A percentile compares a stretch with the other conserved stretches of the same genome.
Conservation (phyloP, 768 basidiomycete genomes). For the Cystobasidiopsis lactophilus region DNA sequence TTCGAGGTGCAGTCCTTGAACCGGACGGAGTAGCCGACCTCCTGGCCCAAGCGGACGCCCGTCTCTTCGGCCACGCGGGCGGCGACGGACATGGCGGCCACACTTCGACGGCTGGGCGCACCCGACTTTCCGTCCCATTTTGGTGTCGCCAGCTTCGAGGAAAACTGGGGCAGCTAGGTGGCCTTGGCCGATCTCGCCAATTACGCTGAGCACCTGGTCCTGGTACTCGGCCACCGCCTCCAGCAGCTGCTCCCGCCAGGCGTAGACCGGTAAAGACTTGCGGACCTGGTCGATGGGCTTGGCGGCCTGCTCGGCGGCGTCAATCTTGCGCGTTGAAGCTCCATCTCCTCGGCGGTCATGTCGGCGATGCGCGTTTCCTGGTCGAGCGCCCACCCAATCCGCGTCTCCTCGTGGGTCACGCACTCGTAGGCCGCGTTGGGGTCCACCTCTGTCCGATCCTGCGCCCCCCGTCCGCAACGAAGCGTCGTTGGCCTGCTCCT, state of each 20-base stretch:
- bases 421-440: conserved; percentile 63
- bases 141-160: conserved; percentile 87
- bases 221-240: conserved; percentile 76
- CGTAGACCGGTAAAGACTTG: conserved; percentile 77
- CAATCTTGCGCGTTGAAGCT: conserved; percentile 65
- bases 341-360: conserved; percentile 63
- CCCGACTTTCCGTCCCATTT: conserved; percentile 64
- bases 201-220: conserved; percentile 86
- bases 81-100: conserved; percentile 97
- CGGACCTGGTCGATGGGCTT: conserved; percentile 77
- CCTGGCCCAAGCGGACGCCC: conserved; percentile 87
- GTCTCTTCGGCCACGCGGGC: conserved; percentile 98
- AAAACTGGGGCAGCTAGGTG: conserved; percentile 94
- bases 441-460: conserved; percentile 62
- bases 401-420: conserved; percentile 93
- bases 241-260: conserved; percentile 67
- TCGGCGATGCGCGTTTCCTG: conserved; percentile 37
- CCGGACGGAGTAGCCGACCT: conserved; percentile 98
- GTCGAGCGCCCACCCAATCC: conserved; percentile 70
- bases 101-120: conserved; percentile 96
- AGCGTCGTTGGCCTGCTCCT: conserved; percentile 65
- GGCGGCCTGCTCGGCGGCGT: conserved; percentile 39
- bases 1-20: conserved; percentile 99
- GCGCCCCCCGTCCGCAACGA: conserved; percentile 76
- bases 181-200: conserved; percentile 99